Evolutionary conservation across 2,329 filamentous ascomycete genomes (phyloP).

Genomic region (Fusarium subtropicale): DNA sequence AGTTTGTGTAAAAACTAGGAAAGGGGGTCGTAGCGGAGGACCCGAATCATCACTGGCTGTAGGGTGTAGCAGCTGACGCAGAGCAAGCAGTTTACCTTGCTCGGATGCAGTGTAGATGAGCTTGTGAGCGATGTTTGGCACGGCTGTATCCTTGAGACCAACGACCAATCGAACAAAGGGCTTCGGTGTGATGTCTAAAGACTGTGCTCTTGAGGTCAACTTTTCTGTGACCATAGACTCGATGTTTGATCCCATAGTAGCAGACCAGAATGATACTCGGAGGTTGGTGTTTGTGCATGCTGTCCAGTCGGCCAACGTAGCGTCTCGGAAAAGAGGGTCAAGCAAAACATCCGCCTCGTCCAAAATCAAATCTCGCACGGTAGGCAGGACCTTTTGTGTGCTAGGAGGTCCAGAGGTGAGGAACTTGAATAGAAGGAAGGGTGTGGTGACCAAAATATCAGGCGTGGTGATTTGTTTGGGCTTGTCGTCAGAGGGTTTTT

Average conservation of each 20-base stretch:
- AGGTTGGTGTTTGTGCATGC: slow-evolving; percentile 78
- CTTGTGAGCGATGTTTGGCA: slow-evolving; percentile 90
- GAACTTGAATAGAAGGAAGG: slow-evolving; percentile 78
- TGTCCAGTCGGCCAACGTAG: slow-evolving; percentile 87
- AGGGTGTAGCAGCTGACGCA: slow-evolving; percentile 90
- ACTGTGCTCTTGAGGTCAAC: slow-evolving; percentile 65
- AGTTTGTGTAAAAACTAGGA: slow-evolving; percentile 96
- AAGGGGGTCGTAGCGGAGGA: slow-evolving; percentile 80
- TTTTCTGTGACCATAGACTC: slow-evolving; percentile 81
- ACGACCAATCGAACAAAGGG: slow-evolving; percentile 87
- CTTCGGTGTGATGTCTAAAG: slow-evolving; percentile 53
- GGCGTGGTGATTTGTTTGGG: slow-evolving; percentile 50
- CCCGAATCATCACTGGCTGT: slow-evolving; percentile 66
- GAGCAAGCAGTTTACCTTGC: slow-evolving; percentile 89
- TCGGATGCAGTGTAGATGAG: slow-evolving; percentile 93
- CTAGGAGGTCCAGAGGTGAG: slow-evolving; percentile 62
- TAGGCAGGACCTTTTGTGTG: slow-evolving; percentile 66
- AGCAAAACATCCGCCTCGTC: slow-evolving; percentile 97
- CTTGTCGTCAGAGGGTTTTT: slow-evolving; percentile 39
- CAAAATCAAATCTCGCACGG: slow-evolving; percentile 79
- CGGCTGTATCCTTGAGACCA: slow-evolving; percentile 94
- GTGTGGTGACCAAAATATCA: slow-evolving; percentile 57
- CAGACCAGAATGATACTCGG: slow-evolving; percentile 88
- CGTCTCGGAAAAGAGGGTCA: slow-evolving; percentile 88
- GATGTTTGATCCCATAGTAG: slow-evolving; percentile 94